Base-by-base conservation (phyloP, 2,329 filamentous ascomycete species). In the Podosphaera fusca region DNA sequence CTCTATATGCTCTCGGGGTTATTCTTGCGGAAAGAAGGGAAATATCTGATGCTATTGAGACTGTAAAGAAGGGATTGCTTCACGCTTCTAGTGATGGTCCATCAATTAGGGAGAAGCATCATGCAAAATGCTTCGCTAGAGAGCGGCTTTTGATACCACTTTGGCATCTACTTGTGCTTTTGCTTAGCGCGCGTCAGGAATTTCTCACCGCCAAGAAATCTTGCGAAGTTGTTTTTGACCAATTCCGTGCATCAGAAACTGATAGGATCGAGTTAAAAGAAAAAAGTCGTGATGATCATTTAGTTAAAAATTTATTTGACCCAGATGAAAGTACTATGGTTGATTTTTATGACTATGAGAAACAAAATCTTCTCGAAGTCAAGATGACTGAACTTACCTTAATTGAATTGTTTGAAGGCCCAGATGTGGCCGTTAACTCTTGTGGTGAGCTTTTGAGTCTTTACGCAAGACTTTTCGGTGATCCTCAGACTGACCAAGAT, bases 321-420 rank as follows among this genome's bases (percentile, higher is more conserved):
- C 14, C 30, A 21, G 21, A 55, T 36, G 62, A 63, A 60, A 80
- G 81, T 2, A 66, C 86, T 52, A 76, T 94, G 0, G 84, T 90
- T 61, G 80, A 85, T 50, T 86, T 95, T 80, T 84, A 87, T 60
- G 79, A 82, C 58, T 79, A 81, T 33, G 89, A 96, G 66, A 94
- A 88, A 66, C 86, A 89, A 68, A 79, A 80, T 54, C 82, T 98
- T 47, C 71, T 98, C n/a, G 86, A 96, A 68, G 81, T 95, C 60
- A 94, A 94, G 69, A 94, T 96, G 79, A 95, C 90, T 9, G 89
- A 96, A 65, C 74, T 98, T 59, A 78, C 85, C 3, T 76, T 98
- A 29, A 70, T 92, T 2, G 90, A 96, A 69, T 72, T 92, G 14
- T 72, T 87, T 2, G 88, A 95, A 66, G 88, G 88, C 0, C 81